These are phyloP conservation scores for Neurospora africana DNA, from an alignment of 495 filamentous ascomycete genomes.

Conservation along the genomic window DNA sequence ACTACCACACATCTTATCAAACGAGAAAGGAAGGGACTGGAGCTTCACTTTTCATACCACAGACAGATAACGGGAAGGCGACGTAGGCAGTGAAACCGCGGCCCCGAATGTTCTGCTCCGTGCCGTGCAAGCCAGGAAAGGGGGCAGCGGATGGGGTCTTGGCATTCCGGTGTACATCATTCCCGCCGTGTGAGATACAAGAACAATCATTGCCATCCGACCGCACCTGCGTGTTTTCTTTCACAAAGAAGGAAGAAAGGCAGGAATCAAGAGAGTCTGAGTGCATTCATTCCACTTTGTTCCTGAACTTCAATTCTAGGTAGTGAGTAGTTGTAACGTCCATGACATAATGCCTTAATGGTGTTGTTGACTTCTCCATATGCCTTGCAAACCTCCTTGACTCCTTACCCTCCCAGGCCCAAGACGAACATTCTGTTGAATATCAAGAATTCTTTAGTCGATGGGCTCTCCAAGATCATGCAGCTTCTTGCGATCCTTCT, in stretches of 20 bases:
- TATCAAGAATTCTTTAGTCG: neutral
- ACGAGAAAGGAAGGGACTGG: neutral
- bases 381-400: neutral
- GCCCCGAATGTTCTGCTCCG: neutral
- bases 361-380: neutral
- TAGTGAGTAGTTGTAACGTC: neutral
- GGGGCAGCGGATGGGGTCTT: neutral
- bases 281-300: neutral
- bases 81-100: neutral
- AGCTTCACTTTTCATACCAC: neutral
- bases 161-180: neutral
- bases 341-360: neutral
- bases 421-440: neutral
- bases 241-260: neutral
- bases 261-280: neutral
- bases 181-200: neutral
- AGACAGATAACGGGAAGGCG: neutral
- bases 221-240: neutral
- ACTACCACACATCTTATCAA: neutral
- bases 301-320: neutral
- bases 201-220: neutral
- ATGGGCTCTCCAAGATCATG: constrained; percentile 15
- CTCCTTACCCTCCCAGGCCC: neutral
- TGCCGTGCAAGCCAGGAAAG: neutral
- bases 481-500: constrained; percentile 21